These are phyloP conservation scores for Colletotrichum simmondsii DNA, from an alignment of 2,329 filamentous ascomycete genomes.

Conservation along the genomic window DNA sequence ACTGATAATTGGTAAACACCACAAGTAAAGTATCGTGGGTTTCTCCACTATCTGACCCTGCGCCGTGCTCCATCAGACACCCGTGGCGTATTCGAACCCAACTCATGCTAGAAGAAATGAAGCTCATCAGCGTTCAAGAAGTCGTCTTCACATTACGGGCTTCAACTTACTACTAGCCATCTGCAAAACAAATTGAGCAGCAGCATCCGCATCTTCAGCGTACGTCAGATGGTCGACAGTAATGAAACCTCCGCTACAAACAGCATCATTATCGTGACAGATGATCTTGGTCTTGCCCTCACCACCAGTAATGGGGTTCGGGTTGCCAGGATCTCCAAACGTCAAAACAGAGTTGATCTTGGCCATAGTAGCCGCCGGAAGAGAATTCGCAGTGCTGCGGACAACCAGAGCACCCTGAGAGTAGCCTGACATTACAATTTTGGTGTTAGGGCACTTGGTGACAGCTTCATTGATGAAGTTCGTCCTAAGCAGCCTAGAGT, in stretches of 20 bases:
- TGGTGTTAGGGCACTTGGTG: constrained; percentile 38
- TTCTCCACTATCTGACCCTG: no score
- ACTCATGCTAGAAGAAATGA: neutral
- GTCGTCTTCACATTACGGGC: no score
- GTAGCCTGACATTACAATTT: constrained; percentile 40
- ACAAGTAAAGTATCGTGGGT: no score
- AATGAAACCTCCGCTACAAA: constrained; percentile 42
- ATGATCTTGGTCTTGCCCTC: constrained; percentile 36
- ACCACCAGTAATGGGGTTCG: constrained; percentile 35
- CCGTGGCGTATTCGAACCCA: neutral
- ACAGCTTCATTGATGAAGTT: constrained; percentile 42
- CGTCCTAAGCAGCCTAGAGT: constrained; percentile 42
- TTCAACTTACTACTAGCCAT: neutral
- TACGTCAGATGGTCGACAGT: constrained; percentile 44
- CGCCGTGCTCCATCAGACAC: neutral
- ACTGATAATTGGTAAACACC: no score
- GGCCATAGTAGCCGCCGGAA: constrained; percentile 38
- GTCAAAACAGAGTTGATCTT: constrained; percentile 41
- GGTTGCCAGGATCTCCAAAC: constrained; percentile 42
- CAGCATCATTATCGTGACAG: constrained; percentile 40
- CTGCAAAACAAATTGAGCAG: constrained; percentile 38
- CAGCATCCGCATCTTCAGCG: constrained; percentile 36
- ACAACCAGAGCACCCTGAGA: constrained; percentile 43
- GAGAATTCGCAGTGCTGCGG: constrained; percentile 39
- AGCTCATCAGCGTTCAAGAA: no score